Base-by-base conservation (phyloP, 2,329 filamentous ascomycete species). In the Cercospora janseana region DNA sequence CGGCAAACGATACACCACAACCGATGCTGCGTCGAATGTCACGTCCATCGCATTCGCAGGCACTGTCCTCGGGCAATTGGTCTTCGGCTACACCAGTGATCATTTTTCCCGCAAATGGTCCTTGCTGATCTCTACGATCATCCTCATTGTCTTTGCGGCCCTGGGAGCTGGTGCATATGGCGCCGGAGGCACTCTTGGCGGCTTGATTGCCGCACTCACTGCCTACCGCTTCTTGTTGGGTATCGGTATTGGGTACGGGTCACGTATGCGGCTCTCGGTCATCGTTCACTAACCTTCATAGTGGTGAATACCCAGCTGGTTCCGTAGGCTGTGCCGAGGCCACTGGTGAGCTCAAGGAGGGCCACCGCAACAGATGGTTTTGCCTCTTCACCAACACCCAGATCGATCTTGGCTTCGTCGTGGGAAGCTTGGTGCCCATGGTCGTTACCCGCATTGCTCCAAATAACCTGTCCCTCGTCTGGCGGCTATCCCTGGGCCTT, bases 351-450 rank as follows among this genome's bases (percentile, higher is more conserved):
- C 75, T 96, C 52, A 88, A 89, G 68, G 69, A 72, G 12, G 91
- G 91, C 8, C 85, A 86, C 12, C 78, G 91, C n/a, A 92, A 96
- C 66, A 78, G 86, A 29, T 95, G 89, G 88, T 96, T 75, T 56
- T 53, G 52, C 28, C 46, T 95, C 57, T 94, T 93, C 69, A 95
- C 88, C 38, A 94, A 94, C 69, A 82, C 86, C 18, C 87, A 90
- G 75, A 94, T 95, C 53, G 88, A 94, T 65, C 80, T 82, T 46
- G 90, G 88, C 1, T 95, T 94, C 58, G 86, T 94, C 1, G 75
- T 92, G 48, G 84, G 88, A 6, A 84, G 87, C 0, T 81, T 95
- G 54, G 82, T 93, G 1, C 87, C 89, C 0, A 83, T 83, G 70
- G 73, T 86, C 37, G 68, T 86, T 21, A 52, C 54, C n/a, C 35